phyloP scores from a whole-genome alignment of 2,329 filamentous ascomycete species.

The Fusarium mundagurra region DNA sequence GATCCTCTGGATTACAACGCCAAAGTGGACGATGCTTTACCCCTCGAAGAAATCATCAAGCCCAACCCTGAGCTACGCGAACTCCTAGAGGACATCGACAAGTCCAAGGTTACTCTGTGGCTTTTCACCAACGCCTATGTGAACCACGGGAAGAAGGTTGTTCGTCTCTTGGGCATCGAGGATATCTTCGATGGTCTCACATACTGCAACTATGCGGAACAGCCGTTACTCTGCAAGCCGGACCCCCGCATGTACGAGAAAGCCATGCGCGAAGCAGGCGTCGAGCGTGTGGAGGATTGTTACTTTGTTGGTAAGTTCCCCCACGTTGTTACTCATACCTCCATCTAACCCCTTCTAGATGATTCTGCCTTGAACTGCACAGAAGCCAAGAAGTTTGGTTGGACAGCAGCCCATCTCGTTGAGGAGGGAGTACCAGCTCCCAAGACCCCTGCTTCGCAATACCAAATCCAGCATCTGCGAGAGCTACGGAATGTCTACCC shows the following conservation, averaged over 20 bases:
- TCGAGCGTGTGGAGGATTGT: slow-evolving; percentile 74
- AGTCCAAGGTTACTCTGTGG: slow-evolving; percentile 85
- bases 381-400: slow-evolving; percentile 81
- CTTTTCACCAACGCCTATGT: slow-evolving; percentile 96
- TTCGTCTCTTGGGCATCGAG: slow-evolving; percentile 81
- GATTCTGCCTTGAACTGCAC: slow-evolving; percentile 87
- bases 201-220: slow-evolving; percentile 85
- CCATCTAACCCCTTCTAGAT: slow-evolving; percentile 61
- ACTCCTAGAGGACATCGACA: slow-evolving; percentile 85
- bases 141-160: slow-evolving; percentile 84
- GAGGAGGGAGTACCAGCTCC: slow-evolving; percentile 77
- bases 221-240: slow-evolving; percentile 87
- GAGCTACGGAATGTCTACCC: slow-evolving; percentile 83
- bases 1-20: slow-evolving; percentile 94
- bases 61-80: slow-evolving; percentile 78
- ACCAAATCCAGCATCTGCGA: slow-evolving; percentile 78
- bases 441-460: slow-evolving; percentile 70
- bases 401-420: slow-evolving; percentile 86
- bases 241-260: slow-evolving; percentile 84
- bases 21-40: slow-evolving; percentile 93
- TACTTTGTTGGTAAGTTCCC: slow-evolving; percentile 85
- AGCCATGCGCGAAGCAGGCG: slow-evolving; percentile 86
- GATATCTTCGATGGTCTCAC: slow-evolving; percentile 95
- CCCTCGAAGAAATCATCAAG: slow-evolving; percentile 84
- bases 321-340: background rate